A percentile compares a stretch with the other conserved stretches of the same genome.
These are phyloP conservation scores for Raphanus raphanistrum DNA, from an alignment of 345 rosid genomes.

Conservation along the genomic window DNA sequence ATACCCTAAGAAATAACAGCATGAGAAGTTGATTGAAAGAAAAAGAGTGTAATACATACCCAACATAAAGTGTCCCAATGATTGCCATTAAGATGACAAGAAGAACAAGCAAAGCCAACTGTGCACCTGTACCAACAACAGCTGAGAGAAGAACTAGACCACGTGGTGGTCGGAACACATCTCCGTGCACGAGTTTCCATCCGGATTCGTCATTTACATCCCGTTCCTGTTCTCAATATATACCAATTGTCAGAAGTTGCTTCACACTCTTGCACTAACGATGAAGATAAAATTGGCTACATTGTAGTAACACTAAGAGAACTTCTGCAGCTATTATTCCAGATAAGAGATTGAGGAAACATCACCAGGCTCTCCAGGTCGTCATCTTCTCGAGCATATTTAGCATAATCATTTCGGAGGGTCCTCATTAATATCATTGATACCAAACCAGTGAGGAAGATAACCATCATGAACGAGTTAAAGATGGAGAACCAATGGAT, in stretches of 20 bases:
- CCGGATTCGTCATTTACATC: conserved; percentile 99
- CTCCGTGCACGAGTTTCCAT: conserved; percentile 98
- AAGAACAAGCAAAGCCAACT: conserved; percentile 83
- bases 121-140: conserved; percentile 96
- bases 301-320: conserved; percentile 10
- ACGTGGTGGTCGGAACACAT: conserved; percentile 87
- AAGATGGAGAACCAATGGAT: conserved; percentile 99
- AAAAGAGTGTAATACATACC: conserved; percentile 53
- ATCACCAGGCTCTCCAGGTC: conserved; percentile 89
- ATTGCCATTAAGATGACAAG: conserved; percentile 93
- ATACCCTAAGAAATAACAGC: not conserved
- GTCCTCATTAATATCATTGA: conserved; percentile 98
- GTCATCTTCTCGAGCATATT: conserved; percentile 96
- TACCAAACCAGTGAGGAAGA: conserved; percentile 96
- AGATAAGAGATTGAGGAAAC: conserved; percentile 18
- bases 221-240: conserved; percentile 61
- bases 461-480: conserved; percentile 99
- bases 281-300: not conserved
- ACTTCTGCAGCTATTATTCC: not conserved
- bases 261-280: not conserved
- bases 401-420: conserved; percentile 92
- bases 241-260: conserved; percentile 22
- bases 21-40: not conserved
- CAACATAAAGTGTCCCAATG: conserved; percentile 86
- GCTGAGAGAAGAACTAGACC: conserved; percentile 77